Conservation (phyloP, 1,284 basidiomycete species). For the Flammula alnicola region DNA sequence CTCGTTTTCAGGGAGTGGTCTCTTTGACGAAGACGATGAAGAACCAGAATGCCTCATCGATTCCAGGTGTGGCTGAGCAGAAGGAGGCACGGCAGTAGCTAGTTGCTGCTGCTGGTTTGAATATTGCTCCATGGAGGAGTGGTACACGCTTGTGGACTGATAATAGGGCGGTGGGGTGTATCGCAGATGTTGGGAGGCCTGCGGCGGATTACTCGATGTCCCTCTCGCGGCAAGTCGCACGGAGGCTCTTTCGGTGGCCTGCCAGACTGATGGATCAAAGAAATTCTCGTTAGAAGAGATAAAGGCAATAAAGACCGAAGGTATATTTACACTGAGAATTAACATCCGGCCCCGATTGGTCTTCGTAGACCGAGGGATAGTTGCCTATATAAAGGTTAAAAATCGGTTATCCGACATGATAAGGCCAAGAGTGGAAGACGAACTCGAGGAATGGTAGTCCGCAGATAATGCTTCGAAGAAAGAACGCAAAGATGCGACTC, state of each 20-base stretch:
- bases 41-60: slow-evolving; percentile 13
- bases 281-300: slow-evolving; percentile 9
- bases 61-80: background rate
- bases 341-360: background rate
- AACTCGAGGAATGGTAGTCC: slow-evolving; percentile 36
- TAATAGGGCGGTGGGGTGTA: slow-evolving; percentile 21
- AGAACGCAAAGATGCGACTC: no score
- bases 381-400: slow-evolving; percentile 4
- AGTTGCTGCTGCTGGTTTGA: slow-evolving; percentile 10
- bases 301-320: slow-evolving; percentile 11
- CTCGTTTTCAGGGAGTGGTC: slow-evolving; percentile 27
- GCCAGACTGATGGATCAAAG: slow-evolving; percentile 43
- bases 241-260: slow-evolving; percentile 56
- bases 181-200: slow-evolving; percentile 14
- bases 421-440: slow-evolving; percentile 19
- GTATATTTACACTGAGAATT: slow-evolving; percentile 14
- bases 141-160: slow-evolving; percentile 14
- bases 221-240: slow-evolving; percentile 60
- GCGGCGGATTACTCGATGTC: slow-evolving; percentile 32
- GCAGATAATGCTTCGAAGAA: slow-evolving; percentile 40
- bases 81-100: background rate
- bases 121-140: slow-evolving; percentile 12
- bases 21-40: slow-evolving; percentile 31
- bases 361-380: slow-evolving; percentile 5
- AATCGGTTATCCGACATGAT: no score